Percentiles rank a stretch among this genome's conserved stretches.
These are phyloP conservation scores for Talaromyces adpressus DNA, from an alignment of 495 filamentous ascomycete species.

Conservation along the genomic window DNA sequence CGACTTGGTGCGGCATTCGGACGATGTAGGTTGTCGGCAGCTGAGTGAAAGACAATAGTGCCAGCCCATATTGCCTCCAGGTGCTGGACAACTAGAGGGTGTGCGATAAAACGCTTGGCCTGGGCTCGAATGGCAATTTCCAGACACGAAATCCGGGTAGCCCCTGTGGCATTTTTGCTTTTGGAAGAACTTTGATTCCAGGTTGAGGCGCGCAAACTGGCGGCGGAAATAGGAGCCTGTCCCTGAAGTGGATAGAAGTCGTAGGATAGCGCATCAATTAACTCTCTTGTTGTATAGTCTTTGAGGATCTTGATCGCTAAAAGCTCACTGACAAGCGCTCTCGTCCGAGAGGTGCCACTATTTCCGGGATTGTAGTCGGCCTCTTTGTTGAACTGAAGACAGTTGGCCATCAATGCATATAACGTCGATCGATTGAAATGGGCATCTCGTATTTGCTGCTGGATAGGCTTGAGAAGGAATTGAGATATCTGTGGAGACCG, in stretches of 20 bases:
- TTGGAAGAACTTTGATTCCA: conserved; percentile 23
- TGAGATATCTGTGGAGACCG: conserved; percentile 91
- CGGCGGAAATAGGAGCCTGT: conserved; percentile 36
- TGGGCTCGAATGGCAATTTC: conserved; percentile 87
- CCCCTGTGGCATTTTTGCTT: conserved; percentile 34
- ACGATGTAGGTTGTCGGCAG: conserved; percentile 74
- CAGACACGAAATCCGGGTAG: conserved; percentile 77
- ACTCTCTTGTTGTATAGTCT: conserved; percentile 79
- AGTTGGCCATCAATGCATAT: conserved; percentile 88
- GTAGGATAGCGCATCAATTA: conserved; percentile 87
- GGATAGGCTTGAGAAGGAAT: conserved; percentile 87
- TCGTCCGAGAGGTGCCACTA: conserved; percentile 70
- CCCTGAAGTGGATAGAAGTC: conserved; percentile 91
- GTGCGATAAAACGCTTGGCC: conserved; percentile 82
- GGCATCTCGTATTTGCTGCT: conserved; percentile 69
- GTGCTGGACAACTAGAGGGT: conserved; percentile 85
- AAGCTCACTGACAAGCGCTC: conserved; percentile 82
- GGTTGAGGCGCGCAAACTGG: conserved; percentile 20
- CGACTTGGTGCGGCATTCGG: conserved; percentile 22
- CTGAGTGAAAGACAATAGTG: conserved; percentile 84
- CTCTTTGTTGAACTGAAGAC: conserved; percentile 87
- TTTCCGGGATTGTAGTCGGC: conserved; percentile 72
- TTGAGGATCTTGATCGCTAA: conserved; percentile 85
- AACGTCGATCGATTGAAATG: conserved; percentile 81
- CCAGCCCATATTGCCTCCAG: conserved; percentile 95